Conservation (phyloP, 1,284 basidiomycete species). For the Microbotryomycetes sp. region DNA sequence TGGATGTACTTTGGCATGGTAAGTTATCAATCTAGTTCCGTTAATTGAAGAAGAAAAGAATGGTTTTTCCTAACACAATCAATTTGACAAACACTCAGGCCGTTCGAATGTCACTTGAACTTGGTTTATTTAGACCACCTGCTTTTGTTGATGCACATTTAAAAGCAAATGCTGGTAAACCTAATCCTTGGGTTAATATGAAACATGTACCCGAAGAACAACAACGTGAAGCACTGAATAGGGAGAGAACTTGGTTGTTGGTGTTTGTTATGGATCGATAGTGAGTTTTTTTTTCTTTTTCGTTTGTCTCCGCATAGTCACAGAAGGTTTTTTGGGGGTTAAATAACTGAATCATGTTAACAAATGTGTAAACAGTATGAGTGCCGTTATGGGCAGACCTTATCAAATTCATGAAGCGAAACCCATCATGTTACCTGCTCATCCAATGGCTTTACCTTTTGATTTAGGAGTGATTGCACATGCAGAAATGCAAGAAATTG, state of each 20-base stretch:
- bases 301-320: neutral
- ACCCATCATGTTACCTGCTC: conserved; percentile 21
- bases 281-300: too few relatives aligned
- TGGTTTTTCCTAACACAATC: neutral
- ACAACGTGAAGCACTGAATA: conserved; percentile 23
- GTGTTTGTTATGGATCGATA: conserved; percentile 27
- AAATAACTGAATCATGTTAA: too few relatives aligned
- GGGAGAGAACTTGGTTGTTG: conserved; percentile 28
- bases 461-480: conserved; percentile 30
- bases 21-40: neutral
- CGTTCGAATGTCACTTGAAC: conserved; percentile 23
- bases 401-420: conserved; percentile 30
- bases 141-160: conserved; percentile 19
- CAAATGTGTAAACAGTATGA: too few relatives aligned
- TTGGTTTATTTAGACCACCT: conserved; percentile 21
- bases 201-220: conserved; percentile 17
- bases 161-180: conserved; percentile 5
- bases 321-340: neutral
- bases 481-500: conserved; percentile 24
- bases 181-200: conserved; percentile 21
- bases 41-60: neutral
- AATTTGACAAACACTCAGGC: neutral
- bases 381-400: conserved; percentile 26
- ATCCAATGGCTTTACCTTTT: conserved; percentile 22
- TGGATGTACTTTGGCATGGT: conserved; percentile 30